Base-by-base conservation (phyloP, 352 stramenopile species). In the Phytophthora tentaculata region DNA sequence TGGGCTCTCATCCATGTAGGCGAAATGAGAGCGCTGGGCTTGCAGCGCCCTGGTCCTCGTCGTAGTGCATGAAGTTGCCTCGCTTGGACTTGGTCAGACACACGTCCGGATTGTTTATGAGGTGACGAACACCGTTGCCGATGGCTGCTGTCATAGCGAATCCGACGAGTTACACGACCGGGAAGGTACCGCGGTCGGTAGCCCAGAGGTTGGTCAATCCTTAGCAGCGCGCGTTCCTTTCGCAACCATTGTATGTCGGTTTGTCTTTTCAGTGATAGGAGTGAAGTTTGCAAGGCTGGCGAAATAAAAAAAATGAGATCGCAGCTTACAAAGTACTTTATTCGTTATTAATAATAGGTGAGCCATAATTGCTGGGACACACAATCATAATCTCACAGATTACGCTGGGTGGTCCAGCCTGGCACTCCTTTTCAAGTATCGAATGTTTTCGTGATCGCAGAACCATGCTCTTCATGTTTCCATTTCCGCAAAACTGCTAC, bases 1-100 rank as follows among this genome's bases (percentile, higher is more conserved):
- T 41, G 77, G 52, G 61, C 85, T 88, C 55, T 76, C 73, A 51
- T 70, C 73, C 52, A 84, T 73, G 65, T 83, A 83, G 51, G 79
- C 79, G 44, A 82, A 77, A 48, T 69, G 69, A 74, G 82, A 83
- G 52, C 79, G 79, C 24, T 66, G 71, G 55, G 65, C 56, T 17
- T 74, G 73, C 76, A 20, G 55, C 24, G 26, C 76, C 79, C 14
- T 73, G 56, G 9, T 78, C 60, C 43, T 71, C 61, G 41, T 61
- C 69, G 64, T 81, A 76, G 44, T 79, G 68, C 67, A 84, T 70
- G 26, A 64, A 65, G 50, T 80, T 82, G 56, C 70, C 73, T 37
- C 78, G 78, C 43, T 75, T 75, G 59, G 64, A 64, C 67, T 82
- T 86, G 75, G 76, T 58, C 19, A 86, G 49, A 48, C 67, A 81